Evolutionary conservation across 495 filamentous ascomycete species (phyloP).

Genomic region (Annulohypoxylon stygium): DNA sequence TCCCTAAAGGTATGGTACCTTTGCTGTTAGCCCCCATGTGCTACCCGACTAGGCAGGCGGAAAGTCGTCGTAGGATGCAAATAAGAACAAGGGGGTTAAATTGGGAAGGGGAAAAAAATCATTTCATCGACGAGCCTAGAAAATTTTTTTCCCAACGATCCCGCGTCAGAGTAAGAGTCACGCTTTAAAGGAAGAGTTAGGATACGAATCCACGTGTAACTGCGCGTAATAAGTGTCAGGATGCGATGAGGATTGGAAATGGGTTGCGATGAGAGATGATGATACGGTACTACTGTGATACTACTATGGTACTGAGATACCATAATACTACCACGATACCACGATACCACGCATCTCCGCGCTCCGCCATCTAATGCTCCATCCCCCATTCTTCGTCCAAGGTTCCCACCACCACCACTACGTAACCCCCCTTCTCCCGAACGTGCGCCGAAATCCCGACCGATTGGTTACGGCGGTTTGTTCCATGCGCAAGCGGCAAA

Average conservation of each 20-base stretch:
- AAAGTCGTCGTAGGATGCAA: slow-evolving; percentile 33
- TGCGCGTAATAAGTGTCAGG: slow-evolving; percentile 39
- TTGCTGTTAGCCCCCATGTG: slow-evolving; percentile 19
- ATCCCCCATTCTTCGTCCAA: neutral
- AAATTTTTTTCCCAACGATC: slow-evolving; percentile 16
- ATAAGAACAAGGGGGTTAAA: slow-evolving; percentile 31
- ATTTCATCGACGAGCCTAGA: slow-evolving; percentile 18
- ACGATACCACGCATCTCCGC: neutral
- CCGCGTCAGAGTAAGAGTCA: slow-evolving; percentile 18
- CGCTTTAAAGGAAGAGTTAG: slow-evolving; percentile 1
- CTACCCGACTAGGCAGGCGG: slow-evolving; percentile 39
- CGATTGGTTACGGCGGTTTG: slow-evolving; percentile 42
- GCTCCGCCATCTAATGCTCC: neutral
- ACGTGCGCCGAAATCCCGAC: slow-evolving; percentile 39
- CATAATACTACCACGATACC: neutral
- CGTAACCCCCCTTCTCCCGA: slow-evolving; percentile 17
- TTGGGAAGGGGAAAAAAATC: slow-evolving; percentile 20
- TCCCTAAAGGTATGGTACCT: slow-evolving; percentile 8
- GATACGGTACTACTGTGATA: neutral
- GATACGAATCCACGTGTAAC: slow-evolving; percentile 44
- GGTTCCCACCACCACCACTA: slow-evolving; percentile 1
- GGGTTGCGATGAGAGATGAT: slow-evolving; percentile 26
- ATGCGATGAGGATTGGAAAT: neutral
- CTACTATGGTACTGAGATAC: neutral
- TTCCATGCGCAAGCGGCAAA: slow-evolving; percentile 31